Percentiles rank a stretch among this genome's conserved stretches.
These are phyloP conservation scores for Colletotrichum sp. DNA, from an alignment of 2,329 filamentous ascomycete genomes.

Conservation along the genomic window DNA sequence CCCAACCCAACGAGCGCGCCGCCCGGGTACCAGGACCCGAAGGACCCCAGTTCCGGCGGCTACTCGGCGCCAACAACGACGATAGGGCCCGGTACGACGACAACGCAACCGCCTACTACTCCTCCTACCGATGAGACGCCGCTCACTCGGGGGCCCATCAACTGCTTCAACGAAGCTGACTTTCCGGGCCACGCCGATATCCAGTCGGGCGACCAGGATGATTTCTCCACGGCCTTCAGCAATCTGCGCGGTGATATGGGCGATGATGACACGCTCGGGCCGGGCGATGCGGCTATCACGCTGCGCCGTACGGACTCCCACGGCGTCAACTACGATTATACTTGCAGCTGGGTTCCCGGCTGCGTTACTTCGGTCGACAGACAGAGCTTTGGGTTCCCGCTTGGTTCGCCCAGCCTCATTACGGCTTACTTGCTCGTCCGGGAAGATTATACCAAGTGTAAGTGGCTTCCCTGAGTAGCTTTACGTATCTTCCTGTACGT, in stretches of 20 bases:
- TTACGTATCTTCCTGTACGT: too few relatives aligned
- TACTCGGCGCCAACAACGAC: background rate
- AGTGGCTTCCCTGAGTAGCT: background rate
- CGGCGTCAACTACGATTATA: conserved; percentile 24
- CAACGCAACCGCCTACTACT: background rate
- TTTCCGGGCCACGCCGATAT: background rate
- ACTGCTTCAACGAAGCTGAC: background rate
- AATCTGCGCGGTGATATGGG: background rate
- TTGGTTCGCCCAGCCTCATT: conserved; percentile 18
- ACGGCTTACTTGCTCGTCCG: conserved; percentile 25
- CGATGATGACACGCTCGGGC: background rate
- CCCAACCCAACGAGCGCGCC: conserved; percentile 22
- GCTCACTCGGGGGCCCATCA: background rate
- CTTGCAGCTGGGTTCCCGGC: conserved; percentile 20
- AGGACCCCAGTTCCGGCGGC: conserved; percentile 18
- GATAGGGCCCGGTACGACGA: background rate
- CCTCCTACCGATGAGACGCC: background rate
- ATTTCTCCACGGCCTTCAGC: background rate
- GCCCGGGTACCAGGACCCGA: conserved; percentile 24
- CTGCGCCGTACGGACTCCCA: background rate
- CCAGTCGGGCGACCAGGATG: background rate
- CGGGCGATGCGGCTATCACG: background rate
- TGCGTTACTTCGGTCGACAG: conserved; percentile 21
- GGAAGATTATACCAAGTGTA: conserved; percentile 27
- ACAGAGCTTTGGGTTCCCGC: conserved; percentile 23